phyloP scores from a whole-genome alignment of 371 early-diverging fungal species.

The Chytridiales sp. region DNA sequence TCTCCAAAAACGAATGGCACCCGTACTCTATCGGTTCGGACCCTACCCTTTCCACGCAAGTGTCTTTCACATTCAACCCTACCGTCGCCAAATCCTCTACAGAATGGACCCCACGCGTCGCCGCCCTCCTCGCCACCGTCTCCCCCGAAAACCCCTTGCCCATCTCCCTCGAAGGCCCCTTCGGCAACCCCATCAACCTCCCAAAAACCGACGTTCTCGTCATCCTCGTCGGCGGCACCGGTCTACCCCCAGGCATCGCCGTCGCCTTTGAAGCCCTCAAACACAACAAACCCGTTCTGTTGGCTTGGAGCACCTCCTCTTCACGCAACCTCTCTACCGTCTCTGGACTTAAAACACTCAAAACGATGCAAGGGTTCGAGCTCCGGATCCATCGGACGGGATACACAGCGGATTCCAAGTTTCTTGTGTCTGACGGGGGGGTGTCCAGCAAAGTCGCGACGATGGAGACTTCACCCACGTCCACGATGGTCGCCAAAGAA shows the following conservation, averaged over 20 bases:
- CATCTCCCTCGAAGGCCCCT: conserved; percentile 15
- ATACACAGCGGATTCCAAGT: background rate
- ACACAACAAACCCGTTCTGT: background rate
- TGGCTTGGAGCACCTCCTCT: background rate
- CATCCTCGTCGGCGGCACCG: conserved; percentile 13
- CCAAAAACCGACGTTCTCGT: conserved; percentile 1
- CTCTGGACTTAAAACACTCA: too few relatives aligned
- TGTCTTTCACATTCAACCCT: conserved; percentile 10
- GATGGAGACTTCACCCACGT: background rate
- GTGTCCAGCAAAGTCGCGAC: background rate
- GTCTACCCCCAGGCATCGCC: conserved; percentile 6
- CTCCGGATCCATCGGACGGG: background rate
- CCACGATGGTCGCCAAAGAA: background rate
- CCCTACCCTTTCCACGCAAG: background rate
- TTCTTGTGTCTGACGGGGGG: background rate
- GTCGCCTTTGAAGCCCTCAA: background rate
- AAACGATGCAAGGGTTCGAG: too few relatives aligned
- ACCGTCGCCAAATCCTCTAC: background rate
- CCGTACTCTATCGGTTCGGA: conserved; percentile 17
- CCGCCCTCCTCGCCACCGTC: background rate
- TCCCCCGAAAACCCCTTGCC: background rate
- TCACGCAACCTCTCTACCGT: background rate
- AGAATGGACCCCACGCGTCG: background rate
- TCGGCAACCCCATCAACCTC: conserved; percentile 4
- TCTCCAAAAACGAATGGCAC: conserved; percentile 28